Conservation (phyloP, 345 rosid genomes). For the Bretschneidera sinensis region DNA sequence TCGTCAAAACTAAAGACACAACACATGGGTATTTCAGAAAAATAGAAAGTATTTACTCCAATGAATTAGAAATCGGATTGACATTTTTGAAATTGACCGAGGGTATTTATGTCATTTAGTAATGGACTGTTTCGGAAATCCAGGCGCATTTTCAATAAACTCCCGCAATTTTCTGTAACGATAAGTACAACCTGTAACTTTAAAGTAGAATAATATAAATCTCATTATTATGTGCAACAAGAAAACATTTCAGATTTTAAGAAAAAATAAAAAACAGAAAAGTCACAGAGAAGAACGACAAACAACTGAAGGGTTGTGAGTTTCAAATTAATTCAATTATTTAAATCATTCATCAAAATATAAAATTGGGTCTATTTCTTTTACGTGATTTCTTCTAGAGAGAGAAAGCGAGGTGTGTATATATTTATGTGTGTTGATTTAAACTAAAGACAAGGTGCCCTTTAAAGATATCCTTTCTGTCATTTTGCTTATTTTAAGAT, state of each 20-base stretch:
- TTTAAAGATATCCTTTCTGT: constrained; percentile 44
- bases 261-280: no score
- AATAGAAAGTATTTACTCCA: no score
- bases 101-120: not conserved
- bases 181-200: constrained; percentile 27
- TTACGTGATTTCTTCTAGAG: not conserved
- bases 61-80: not conserved
- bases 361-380: not conserved
- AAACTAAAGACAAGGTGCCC: constrained; percentile 46
- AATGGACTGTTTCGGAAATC: constrained; percentile 22
- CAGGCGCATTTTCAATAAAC: constrained; percentile 26
- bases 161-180: constrained; percentile 24
- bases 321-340: no score
- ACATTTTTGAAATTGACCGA: not conserved
- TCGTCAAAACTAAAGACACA: no score
- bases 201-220: no score
- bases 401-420: not conserved
- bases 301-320: not conserved
- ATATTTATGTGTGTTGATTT: constrained; percentile 18
- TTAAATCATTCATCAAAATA: no score
- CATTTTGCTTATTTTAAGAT: constrained; percentile 24
- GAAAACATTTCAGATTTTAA: not conserved
- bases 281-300: not conserved
- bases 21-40: no score
- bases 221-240: not conserved